These are phyloP conservation scores for Periconia digitata DNA, from an alignment of 2,329 filamentous ascomycete genomes.

Conservation along the genomic window DNA sequence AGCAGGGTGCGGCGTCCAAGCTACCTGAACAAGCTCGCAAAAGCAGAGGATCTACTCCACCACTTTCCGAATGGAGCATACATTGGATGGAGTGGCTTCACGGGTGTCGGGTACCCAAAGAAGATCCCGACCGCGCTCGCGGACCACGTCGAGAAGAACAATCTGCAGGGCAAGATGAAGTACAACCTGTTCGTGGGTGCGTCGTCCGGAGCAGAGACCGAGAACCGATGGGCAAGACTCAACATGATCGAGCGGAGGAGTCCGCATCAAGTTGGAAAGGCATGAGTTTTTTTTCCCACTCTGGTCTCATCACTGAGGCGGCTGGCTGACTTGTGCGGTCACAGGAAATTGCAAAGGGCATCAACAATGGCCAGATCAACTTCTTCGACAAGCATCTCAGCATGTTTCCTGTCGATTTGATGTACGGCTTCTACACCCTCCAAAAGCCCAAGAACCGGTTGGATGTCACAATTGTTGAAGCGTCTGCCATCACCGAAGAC, in stretches of 20 bases:
- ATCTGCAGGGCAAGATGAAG: slow-evolving; percentile 77
- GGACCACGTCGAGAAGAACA: slow-evolving; percentile 86
- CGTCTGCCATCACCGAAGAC: slow-evolving; percentile 83
- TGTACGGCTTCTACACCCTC: slow-evolving; percentile 81
- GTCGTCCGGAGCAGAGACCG: slow-evolving; percentile 86
- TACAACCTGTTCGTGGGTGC: slow-evolving; percentile 88
- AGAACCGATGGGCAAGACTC: slow-evolving; percentile 85
- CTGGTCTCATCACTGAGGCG: neutral
- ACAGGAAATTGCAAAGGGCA: slow-evolving; percentile 76
- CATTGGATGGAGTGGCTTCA: slow-evolving; percentile 90
- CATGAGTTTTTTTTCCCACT: neutral
- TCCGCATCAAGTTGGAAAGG: slow-evolving; percentile 86
- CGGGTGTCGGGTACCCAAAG: slow-evolving; percentile 88
- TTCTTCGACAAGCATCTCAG: slow-evolving; percentile 94
- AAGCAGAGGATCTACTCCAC: slow-evolving; percentile 75
- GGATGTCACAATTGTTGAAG: slow-evolving; percentile 84
- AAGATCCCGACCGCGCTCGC: slow-evolving; percentile 82
- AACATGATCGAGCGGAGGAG: slow-evolving; percentile 88
- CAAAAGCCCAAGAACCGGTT: slow-evolving; percentile 72
- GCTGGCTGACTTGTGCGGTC: neutral
- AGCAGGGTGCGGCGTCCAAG: slow-evolving; percentile 74
- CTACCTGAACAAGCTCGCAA: slow-evolving; percentile 77
- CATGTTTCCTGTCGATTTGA: slow-evolving; percentile 87
- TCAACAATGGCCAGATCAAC: slow-evolving; percentile 84
- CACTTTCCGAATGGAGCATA: slow-evolving; percentile 84